These are phyloP conservation scores for Apostasia shenzhenica DNA, from an alignment of 106 monocot genomes.

Conservation along the genomic window DNA sequence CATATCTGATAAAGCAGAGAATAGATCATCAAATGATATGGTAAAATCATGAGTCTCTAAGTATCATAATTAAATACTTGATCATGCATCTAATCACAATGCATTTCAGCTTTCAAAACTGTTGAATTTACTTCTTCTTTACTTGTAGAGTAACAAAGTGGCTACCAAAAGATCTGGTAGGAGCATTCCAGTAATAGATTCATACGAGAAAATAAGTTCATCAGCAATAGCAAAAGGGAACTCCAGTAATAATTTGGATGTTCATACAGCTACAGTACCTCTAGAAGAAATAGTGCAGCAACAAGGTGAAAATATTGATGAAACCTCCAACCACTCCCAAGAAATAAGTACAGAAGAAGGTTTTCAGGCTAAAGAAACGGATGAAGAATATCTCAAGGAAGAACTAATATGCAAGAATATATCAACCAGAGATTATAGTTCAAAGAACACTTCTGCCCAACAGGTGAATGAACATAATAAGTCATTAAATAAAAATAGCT, in stretches of 20 bases:
- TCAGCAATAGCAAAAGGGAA: neutral
- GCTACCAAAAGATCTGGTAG: neutral
- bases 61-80: neutral
- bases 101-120: neutral
- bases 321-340: conserved; percentile 9
- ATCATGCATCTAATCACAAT: neutral
- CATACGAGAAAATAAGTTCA: neutral
- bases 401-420: too few relatives aligned
- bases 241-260: neutral
- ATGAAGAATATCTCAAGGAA: too few relatives aligned
- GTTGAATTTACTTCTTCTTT: neutral
- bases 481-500: too few relatives aligned
- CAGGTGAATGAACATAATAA: too few relatives aligned
- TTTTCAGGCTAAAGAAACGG: too few relatives aligned
- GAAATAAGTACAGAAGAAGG: too few relatives aligned
- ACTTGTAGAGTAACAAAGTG: conserved; percentile 5
- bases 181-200: neutral
- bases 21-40: conserved; percentile 9
- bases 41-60: conserved; percentile 3
- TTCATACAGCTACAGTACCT: too few relatives aligned
- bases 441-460: too few relatives aligned
- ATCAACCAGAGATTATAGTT: too few relatives aligned
- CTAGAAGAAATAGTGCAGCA: neutral
- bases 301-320: conserved; percentile 4
- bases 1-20: neutral